Evolutionary conservation across 495 filamentous ascomycete genomes (phyloP).

Genomic region (Sordaria brevicollis): DNA sequence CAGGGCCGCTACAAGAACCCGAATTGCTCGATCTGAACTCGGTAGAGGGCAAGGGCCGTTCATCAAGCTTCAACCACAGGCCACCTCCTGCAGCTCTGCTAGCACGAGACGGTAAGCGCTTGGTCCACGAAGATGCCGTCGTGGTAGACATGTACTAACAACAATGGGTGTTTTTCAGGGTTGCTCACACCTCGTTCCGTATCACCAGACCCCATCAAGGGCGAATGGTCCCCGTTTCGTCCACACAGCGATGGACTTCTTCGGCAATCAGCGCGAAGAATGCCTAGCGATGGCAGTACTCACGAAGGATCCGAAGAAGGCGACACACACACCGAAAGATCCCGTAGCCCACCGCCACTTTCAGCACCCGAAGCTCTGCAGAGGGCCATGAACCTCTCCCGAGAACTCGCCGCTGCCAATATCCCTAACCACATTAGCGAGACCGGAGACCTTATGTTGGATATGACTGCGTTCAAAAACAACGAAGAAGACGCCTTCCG

Average conservation of each 20-base stretch:
- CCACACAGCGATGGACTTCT: constrained; percentile 36
- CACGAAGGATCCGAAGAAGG: constrained; percentile 23
- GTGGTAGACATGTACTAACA: constrained; percentile 4
- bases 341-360: constrained; percentile 69
- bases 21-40: constrained; percentile 67
- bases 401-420: constrained; percentile 78
- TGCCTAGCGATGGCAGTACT: constrained; percentile 38
- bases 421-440: constrained; percentile 88
- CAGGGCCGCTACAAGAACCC: constrained; percentile 61
- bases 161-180: constrained; percentile 26
- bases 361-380: constrained; percentile 65
- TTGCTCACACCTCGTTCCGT: constrained; percentile 52
- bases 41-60: constrained; percentile 22
- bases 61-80: constrained; percentile 19
- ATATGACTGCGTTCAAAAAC: constrained; percentile 94
- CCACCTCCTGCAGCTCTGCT: constrained; percentile 26
- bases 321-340: constrained; percentile 40
- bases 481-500: constrained; percentile 84
- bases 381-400: constrained; percentile 75
- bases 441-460: constrained; percentile 91
- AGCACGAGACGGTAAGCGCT: constrained; percentile 19
- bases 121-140: neutral
- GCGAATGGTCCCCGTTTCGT: constrained; percentile 32
- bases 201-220: constrained; percentile 45
- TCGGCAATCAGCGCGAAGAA: constrained; percentile 20